phyloP scores from a whole-genome alignment of 306 rosid genomes.

The cucumber (Cucumis sativus) region DNA sequence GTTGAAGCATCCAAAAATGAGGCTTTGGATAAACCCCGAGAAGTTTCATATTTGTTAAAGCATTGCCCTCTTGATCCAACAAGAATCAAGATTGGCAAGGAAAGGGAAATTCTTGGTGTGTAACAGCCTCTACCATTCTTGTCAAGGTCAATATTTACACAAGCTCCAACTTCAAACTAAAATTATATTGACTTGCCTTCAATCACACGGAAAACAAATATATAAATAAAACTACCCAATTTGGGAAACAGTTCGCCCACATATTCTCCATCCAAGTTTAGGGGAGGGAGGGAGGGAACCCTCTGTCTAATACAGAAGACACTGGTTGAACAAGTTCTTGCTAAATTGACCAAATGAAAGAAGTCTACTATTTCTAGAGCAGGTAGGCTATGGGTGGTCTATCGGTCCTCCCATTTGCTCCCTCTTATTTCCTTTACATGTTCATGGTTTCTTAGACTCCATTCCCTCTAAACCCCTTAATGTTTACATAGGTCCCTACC shows the following conservation, averaged over 20 bases:
- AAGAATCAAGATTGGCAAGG: neutral
- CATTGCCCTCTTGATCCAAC: neutral
- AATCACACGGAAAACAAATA: neutral
- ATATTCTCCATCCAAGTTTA: neutral
- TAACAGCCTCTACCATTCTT: neutral
- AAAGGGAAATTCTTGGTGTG: neutral
- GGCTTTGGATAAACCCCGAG: neutral
- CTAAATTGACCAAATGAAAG: neutral
- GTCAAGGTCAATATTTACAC: neutral
- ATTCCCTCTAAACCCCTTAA: neutral
- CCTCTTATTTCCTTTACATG: neutral
- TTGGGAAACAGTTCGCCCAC: neutral
- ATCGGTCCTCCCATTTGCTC: neutral
- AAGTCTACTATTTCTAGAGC: neutral
- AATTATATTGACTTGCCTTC: neutral
- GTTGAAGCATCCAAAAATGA: neutral
- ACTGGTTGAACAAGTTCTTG: neutral
- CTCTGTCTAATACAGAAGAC: neutral
- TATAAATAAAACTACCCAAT: neutral
- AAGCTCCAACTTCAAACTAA: neutral
- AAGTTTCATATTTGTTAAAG: neutral
- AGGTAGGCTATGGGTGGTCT: neutral
- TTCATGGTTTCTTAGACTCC: neutral
- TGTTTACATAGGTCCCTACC: neutral
- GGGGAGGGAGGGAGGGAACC: neutral